Evolutionary conservation across 148 eudicot genomes (phyloP), one percentile per base, ranked within the genome.

Genomic region (Vaccinium myrtillus): DNA sequence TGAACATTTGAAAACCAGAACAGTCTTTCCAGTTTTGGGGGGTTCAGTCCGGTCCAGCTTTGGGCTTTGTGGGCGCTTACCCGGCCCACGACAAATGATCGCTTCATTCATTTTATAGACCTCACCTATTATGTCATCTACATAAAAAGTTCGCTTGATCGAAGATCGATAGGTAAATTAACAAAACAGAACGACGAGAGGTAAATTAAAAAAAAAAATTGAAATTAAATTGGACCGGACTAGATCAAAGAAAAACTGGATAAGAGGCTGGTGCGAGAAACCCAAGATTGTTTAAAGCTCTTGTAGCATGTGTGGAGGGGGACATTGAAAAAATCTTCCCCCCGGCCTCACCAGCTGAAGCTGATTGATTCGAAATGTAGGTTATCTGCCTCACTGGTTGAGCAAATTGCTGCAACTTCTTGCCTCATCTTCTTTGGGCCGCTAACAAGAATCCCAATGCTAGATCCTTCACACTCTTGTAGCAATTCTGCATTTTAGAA

Each of bases 341-440:
- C 1, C 50, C 48, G 6, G 0, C 61, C 8, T 91, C 86, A 94
- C 97, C 97, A 95, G 85, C 89, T 92, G 76, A 95, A 95, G 87
- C 98, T 95, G 82, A 93, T 90, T 23, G 97, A 92, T 81, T 92
- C 93, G 32, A 92, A 93, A 39, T 92, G 90, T 48, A 95, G 83
- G 78, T 91, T 88, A 9, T 88, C 86, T 4, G 88, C 82, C 53
- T 87, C 83, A 61, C 87, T 89, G 74, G 94, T 89, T 78, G 90
- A 88, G 84, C 97, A 95, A 59, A 95, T 93, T 82, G 91, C 92
- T 48, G 97, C 97, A 70, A 92, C 94, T 39, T 91, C 92, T 36
- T 86, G 95, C 81, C 92, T 91, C 90, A 96, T 88, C 75, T 86
- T 89, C 87, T 88, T 71, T 5, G 98, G 97, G 36, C 98, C 98